phyloP scores from a whole-genome alignment of 2,329 filamentous ascomycete species.

The Curvularia eragrostidis region DNA sequence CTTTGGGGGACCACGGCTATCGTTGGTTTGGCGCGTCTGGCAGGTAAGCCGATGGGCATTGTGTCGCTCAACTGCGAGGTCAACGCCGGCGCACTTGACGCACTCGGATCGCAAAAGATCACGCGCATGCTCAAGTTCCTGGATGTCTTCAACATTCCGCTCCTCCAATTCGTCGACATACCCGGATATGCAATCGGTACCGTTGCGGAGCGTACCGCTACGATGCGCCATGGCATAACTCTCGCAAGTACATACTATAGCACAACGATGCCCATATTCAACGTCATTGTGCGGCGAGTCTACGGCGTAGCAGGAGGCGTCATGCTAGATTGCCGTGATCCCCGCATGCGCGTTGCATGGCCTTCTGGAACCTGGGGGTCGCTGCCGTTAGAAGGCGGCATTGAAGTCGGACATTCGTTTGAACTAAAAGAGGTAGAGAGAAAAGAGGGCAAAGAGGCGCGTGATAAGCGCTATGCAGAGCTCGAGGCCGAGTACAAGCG shows the following conservation, averaged over 20 bases:
- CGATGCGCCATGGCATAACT: conserved; percentile 69
- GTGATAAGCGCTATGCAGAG: conserved; percentile 60
- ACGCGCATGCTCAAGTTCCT: conserved; percentile 67
- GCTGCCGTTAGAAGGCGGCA: conserved; percentile 68
- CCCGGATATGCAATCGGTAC: conserved; percentile 69
- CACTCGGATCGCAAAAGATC: conserved; percentile 66
- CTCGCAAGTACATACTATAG: conserved; percentile 68
- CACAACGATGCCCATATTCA: conserved; percentile 69
- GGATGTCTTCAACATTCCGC: conserved; percentile 69
- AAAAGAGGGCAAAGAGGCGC: conserved; percentile 57
- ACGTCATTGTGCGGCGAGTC: conserved; percentile 65
- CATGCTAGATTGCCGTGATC: conserved; percentile 69
- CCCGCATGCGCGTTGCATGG: conserved; percentile 68
- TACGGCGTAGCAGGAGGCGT: conserved; percentile 70
- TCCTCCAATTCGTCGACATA: conserved; percentile 69
- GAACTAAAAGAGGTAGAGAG: conserved; percentile 64
- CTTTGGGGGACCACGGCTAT: conserved; percentile 70
- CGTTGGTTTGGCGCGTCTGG: conserved; percentile 65
- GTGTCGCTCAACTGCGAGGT: conserved; percentile 66
- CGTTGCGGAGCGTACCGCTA: conserved; percentile 66
- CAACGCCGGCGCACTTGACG: conserved; percentile 67
- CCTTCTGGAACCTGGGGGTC: conserved; percentile 69
- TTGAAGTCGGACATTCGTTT: conserved; percentile 68
- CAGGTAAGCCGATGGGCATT: conserved; percentile 64
- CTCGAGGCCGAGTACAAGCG: conserved; percentile 66